These are phyloP conservation scores for Chimonanthus praecox DNA, from an alignment of 164 flowering plant genomes.

Conservation along the genomic window DNA sequence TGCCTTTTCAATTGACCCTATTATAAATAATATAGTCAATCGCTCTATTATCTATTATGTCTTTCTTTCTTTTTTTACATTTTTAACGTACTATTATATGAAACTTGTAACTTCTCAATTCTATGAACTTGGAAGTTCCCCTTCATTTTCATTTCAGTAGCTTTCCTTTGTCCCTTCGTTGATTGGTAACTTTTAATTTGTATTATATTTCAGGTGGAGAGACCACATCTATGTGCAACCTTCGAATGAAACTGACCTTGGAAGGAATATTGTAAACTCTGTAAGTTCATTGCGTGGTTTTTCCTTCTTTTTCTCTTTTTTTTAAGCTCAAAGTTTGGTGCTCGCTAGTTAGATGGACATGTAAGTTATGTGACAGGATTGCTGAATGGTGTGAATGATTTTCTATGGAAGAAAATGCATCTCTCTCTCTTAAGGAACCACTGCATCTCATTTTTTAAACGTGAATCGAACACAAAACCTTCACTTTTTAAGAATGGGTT, in stretches of 20 bases:
- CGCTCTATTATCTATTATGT: neutral
- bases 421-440: neutral
- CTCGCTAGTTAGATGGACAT: neutral
- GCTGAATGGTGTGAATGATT: neutral
- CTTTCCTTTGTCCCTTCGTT: neutral
- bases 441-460: neutral
- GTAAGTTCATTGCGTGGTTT: neutral
- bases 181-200: neutral
- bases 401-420: neutral
- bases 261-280: neutral
- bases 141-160: neutral
- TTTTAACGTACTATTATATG: neutral
- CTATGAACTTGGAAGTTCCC: neutral
- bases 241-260: neutral
- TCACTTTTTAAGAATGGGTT: no score
- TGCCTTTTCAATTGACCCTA: no score
- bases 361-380: neutral
- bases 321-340: neutral
- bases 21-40: no score
- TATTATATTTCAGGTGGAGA: constrained; percentile 6
- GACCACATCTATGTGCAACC: constrained; percentile 10
- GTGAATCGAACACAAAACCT: no score
- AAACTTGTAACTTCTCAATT: no score
- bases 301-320: neutral
- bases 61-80: neutral